phyloP scores from a whole-genome alignment of 2,329 filamentous ascomycete species.

The Colletotrichum magnum region DNA sequence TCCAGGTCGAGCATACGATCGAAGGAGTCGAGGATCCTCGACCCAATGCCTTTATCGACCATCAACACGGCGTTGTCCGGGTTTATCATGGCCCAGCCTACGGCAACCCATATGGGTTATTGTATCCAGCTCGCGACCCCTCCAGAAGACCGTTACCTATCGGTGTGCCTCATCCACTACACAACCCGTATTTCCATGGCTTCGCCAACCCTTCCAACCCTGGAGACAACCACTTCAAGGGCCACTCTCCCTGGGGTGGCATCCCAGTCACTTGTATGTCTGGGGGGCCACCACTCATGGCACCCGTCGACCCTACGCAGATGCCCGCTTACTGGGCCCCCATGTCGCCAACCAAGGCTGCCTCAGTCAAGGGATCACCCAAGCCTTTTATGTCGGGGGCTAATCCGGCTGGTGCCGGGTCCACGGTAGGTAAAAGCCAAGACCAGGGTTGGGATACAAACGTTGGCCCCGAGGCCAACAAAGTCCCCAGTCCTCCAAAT shows the following conservation, averaged over 20 bases:
- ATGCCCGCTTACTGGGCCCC: conserved; percentile 25
- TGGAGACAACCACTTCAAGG: conserved; percentile 28
- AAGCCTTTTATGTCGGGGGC: conserved; percentile 34
- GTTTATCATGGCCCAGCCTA: conserved; percentile 71
- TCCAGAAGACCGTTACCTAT: conserved; percentile 53
- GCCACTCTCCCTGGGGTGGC: conserved; percentile 36
- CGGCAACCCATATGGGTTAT: conserved; percentile 61
- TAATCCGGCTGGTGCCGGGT: conserved; percentile 1
- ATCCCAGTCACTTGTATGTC: conserved; percentile 22
- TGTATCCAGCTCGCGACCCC: conserved; percentile 61
- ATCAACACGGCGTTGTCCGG: conserved; percentile 65
- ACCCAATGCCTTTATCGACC: conserved; percentile 73
- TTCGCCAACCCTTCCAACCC: conserved; percentile 47
- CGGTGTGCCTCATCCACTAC: conserved; percentile 58
- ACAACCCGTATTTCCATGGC: conserved; percentile 60
- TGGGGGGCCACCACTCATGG: conserved; percentile 24
- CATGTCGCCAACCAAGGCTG: conserved; percentile 14
- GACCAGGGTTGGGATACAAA: conserved; percentile 42
- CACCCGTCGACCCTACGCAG: conserved; percentile 28
- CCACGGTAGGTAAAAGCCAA: conserved; percentile 34
- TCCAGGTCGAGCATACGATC: conserved; percentile 70
- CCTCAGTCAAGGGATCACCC: conserved; percentile 14
- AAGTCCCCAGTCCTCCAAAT: conserved; percentile 11
- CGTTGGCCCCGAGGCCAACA: conserved; percentile 21
- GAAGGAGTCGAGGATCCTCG: conserved; percentile 66